These are phyloP conservation scores for Brassica hybrid DNA, from an alignment of 441 rosid genomes.

Conservation along the genomic window DNA sequence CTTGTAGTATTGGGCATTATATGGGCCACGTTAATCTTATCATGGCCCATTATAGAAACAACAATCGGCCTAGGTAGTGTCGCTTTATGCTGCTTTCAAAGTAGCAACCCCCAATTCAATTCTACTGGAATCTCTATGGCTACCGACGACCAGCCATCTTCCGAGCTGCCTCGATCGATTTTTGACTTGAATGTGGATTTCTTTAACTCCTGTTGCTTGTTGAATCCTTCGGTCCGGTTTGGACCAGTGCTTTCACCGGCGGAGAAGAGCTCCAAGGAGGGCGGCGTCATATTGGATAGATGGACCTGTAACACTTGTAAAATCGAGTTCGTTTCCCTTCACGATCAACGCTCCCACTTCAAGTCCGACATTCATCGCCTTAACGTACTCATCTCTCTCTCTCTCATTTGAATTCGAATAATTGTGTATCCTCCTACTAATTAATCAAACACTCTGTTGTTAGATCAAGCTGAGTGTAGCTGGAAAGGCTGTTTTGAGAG, in stretches of 20 bases:
- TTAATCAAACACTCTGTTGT: no score
- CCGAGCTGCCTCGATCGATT: no score
- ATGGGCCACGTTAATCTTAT: no score
- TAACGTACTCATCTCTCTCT: conserved; percentile 54
- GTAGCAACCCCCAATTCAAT: no score
- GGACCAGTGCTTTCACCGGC: conserved; percentile 20
- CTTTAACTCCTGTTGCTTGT: no score
- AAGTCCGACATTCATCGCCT: conserved; percentile 94
- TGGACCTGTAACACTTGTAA: conserved; percentile 94
- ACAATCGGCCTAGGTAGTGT: no score
- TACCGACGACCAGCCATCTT: neutral
- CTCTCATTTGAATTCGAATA: neutral
- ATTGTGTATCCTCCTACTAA: neutral
- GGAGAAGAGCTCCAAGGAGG: conserved; percentile 39
- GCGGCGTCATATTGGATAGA: conserved; percentile 50
- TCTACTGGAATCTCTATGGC: conserved; percentile 44
- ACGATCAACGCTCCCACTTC: conserved; percentile 91
- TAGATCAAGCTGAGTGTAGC: conserved; percentile 87
- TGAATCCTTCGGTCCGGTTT: no score
- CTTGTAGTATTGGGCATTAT: no score
- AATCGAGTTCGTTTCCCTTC: conserved; percentile 82
- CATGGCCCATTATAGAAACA: no score
- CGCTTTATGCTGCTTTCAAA: no score
- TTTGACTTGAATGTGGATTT: no score
- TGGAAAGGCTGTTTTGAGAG: conserved; percentile 75